These are phyloP conservation scores for Adansonia digitata DNA, from an alignment of 345 rosid genomes.

Conservation along the genomic window DNA sequence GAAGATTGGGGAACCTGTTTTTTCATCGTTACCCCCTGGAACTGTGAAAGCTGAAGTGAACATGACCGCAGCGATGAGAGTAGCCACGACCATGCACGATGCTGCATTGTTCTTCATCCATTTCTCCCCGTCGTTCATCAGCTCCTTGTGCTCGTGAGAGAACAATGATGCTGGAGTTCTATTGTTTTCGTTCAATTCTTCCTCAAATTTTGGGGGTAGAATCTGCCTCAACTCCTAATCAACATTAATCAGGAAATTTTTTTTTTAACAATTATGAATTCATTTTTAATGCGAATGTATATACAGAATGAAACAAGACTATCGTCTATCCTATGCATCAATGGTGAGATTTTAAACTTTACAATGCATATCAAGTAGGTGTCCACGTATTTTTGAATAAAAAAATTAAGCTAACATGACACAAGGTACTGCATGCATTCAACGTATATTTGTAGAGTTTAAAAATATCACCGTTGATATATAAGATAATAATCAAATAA, in stretches of 20 bases:
- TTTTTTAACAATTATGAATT: neutral
- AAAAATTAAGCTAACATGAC: no score
- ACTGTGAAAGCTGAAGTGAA: slow-evolving; percentile 39
- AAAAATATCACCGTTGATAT: no score
- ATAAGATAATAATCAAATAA: neutral
- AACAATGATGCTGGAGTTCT: slow-evolving; percentile 20
- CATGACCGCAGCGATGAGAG: slow-evolving; percentile 42
- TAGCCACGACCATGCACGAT: slow-evolving; percentile 37
- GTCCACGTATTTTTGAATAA: no score
- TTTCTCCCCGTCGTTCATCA: slow-evolving; percentile 28
- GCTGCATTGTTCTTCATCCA: slow-evolving; percentile 47
- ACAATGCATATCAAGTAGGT: no score
- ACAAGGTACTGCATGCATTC: no score
- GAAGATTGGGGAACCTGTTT: slow-evolving; percentile 24
- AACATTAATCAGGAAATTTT: neutral
- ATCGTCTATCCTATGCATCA: no score
- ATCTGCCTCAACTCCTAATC: slow-evolving; percentile 18
- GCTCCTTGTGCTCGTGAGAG: slow-evolving; percentile 14
- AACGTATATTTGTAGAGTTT: no score
- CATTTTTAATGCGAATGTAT: no score
- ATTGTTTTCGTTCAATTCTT: neutral
- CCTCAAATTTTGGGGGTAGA: neutral
- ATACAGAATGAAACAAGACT: no score
- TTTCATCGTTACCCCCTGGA: slow-evolving; percentile 33
- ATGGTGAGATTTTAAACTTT: no score